phyloP scores from a whole-genome alignment of 2,329 filamentous ascomycete genomes.

The Sclerotinia sclerotiorum region DNA sequence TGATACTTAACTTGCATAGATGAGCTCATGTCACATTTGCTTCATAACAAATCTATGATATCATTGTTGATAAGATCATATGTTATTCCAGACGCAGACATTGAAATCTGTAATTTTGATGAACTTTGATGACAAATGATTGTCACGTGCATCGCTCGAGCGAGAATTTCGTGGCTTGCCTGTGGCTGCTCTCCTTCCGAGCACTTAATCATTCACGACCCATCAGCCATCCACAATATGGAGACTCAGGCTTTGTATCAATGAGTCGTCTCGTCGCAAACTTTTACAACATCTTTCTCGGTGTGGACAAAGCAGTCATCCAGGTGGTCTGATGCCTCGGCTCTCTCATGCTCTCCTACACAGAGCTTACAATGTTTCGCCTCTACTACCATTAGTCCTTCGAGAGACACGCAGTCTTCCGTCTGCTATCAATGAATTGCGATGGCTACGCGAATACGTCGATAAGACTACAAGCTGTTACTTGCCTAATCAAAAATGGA shows the following conservation, averaged over 20 bases:
- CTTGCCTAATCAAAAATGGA: constrained; percentile 26
- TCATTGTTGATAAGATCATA: constrained; percentile 13
- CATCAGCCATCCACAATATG: background rate
- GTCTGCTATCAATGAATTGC: constrained; percentile 67
- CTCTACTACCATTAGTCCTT: constrained; percentile 60
- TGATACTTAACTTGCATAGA: constrained; percentile 11
- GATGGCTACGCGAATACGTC: constrained; percentile 68
- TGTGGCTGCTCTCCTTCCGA: constrained; percentile 1
- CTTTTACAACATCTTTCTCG: background rate
- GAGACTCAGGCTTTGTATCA: background rate
- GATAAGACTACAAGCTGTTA: constrained; percentile 30
- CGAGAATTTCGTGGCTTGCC: background rate
- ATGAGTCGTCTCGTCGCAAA: background rate
- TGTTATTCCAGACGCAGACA: background rate
- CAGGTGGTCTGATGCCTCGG: constrained; percentile 55
- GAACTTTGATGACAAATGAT: background rate
- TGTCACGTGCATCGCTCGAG: background rate
- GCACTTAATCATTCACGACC: background rate
- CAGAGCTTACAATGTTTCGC: constrained; percentile 53
- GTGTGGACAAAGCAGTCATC: background rate
- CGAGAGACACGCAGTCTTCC: constrained; percentile 60
- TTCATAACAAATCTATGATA: constrained; percentile 14
- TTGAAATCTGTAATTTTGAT: background rate
- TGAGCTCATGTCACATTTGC: background rate
- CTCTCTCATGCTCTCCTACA: constrained; percentile 58